Conservation (phyloP, 768 basidiomycete species). For the Agaricus subrufescens region DNA sequence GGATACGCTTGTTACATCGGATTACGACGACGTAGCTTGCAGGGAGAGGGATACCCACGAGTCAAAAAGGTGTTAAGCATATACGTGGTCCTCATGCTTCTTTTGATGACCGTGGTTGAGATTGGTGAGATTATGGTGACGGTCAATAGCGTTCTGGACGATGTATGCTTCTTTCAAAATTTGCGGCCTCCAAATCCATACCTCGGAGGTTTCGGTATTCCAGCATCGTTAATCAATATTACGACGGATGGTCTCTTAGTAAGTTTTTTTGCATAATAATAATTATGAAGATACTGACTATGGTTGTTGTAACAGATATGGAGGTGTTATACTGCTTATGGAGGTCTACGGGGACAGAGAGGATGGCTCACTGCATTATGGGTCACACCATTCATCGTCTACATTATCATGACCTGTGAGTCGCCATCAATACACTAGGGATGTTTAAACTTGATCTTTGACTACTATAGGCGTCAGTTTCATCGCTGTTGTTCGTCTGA, state of each 20-base stretch:
- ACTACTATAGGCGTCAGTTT: not conserved
- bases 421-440: too few relatives aligned
- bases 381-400: not conserved
- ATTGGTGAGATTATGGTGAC: not conserved
- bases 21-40: not conserved
- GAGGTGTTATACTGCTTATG: not conserved
- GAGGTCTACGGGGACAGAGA: not conserved
- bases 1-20: not conserved
- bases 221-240: not conserved
- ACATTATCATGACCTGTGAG: not conserved
- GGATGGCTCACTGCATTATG: not conserved
- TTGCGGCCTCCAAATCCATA: not conserved
- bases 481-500: not conserved
- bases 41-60: not conserved
- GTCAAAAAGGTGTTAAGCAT: not conserved
- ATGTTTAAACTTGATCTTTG: not conserved
- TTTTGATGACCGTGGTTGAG: not conserved
- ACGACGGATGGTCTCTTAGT: conserved; percentile 1
- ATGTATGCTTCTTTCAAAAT: not conserved
- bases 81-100: not conserved
- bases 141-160: not conserved
- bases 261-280: not conserved
- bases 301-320: not conserved
- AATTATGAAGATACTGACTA: not conserved
- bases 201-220: not conserved